These are phyloP conservation scores for Ceratocystis diversiconidia DNA, from an alignment of 2,329 filamentous ascomycete genomes.

Conservation along the genomic window DNA sequence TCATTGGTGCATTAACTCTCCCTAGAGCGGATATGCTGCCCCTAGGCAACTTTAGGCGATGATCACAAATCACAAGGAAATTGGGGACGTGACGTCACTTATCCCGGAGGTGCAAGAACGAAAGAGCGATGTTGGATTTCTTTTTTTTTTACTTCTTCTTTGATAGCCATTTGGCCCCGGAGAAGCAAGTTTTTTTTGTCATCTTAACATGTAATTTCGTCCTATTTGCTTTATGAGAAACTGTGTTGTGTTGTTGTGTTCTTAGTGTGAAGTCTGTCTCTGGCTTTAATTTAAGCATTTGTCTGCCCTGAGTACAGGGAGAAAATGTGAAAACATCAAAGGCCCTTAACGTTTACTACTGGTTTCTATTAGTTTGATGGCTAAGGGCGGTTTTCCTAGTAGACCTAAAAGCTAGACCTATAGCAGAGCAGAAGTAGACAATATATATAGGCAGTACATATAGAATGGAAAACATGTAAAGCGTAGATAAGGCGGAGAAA, in stretches of 20 bases:
- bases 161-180: background rate
- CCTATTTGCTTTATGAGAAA: too few species aligned
- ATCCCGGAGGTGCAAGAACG: background rate
- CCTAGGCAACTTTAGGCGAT: background rate
- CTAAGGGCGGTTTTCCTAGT: background rate
- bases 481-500: background rate
- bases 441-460: background rate
- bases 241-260: too few species aligned
- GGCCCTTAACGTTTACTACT: background rate
- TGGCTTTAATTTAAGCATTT: too few species aligned
- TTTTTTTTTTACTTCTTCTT: background rate
- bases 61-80: too few species aligned
- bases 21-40: background rate
- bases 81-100: too few species aligned
- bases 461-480: too few species aligned
- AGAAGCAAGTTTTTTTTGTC: background rate
- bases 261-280: too few species aligned
- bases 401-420: background rate
- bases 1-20: background rate
- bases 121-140: background rate
- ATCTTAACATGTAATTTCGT: background rate
- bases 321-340: background rate
- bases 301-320: constrained; percentile 4
- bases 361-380: background rate
- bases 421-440: background rate